Conservation (phyloP, 2,329 filamentous ascomycete genomes). For the Orbilia javanica region DNA sequence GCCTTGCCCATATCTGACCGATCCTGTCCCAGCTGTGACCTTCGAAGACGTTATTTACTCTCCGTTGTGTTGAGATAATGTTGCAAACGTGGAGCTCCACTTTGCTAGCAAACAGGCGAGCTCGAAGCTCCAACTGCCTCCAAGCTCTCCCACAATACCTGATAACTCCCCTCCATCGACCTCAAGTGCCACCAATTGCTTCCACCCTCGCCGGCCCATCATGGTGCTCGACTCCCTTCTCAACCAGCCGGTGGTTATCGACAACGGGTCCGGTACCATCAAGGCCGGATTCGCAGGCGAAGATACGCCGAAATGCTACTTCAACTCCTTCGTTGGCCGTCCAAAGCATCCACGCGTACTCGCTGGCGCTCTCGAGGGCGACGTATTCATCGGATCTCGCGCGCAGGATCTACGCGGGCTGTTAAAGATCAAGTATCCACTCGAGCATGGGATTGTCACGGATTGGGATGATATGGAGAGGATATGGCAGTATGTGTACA, state of each 20-base stretch:
- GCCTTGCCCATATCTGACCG: background rate
- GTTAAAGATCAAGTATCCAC: constrained; percentile 93
- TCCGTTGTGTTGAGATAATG: constrained; percentile 38
- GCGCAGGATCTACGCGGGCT: constrained; percentile 91
- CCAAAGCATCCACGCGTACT: constrained; percentile 95
- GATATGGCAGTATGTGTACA: constrained; percentile 99
- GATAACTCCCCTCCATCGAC: constrained; percentile 22
- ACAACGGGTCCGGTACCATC: constrained; percentile 98
- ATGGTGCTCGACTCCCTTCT: constrained; percentile 75
- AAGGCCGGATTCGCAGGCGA: constrained; percentile 96
- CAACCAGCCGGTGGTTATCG: constrained; percentile 97
- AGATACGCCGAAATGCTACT: constrained; percentile 95
- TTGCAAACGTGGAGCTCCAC: constrained; percentile 54
- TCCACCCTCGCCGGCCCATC: constrained; percentile 5
- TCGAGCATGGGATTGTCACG: constrained; percentile 98
- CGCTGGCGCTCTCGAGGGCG: constrained; percentile 94
- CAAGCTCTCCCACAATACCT: constrained; percentile 11
- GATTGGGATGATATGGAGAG: constrained; percentile 99
- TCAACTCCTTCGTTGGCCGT: constrained; percentile 95
- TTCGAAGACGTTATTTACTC: background rate
- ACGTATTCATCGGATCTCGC: constrained; percentile 94
- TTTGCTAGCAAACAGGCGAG: constrained; percentile 44
- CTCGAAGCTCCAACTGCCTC: constrained; percentile 49
- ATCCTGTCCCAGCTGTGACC: no score
- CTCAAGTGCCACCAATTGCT: constrained; percentile 4